These are phyloP conservation scores for Coniochaeta prunicola DNA, from an alignment of 2,329 filamentous ascomycete species.

Conservation along the genomic window DNA sequence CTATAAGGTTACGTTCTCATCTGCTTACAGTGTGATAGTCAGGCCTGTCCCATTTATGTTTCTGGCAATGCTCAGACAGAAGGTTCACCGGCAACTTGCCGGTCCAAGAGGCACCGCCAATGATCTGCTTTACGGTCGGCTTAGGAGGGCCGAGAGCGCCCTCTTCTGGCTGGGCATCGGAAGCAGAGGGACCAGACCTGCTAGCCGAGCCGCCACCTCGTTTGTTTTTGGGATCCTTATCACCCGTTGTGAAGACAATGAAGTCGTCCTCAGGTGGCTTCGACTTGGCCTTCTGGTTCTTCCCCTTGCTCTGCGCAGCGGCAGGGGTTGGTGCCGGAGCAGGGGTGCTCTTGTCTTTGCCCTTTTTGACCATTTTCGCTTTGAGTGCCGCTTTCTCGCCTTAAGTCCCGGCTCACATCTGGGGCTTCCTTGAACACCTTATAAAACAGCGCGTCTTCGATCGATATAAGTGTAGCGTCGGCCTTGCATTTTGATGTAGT, in stretches of 20 bases:
- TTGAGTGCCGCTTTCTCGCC: not conserved
- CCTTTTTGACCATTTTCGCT: slow-evolving; percentile 41
- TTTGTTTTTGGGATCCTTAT: slow-evolving; percentile 42
- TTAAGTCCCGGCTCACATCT: not conserved
- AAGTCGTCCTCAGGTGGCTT: slow-evolving; percentile 40
- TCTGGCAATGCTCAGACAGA: slow-evolving; percentile 89
- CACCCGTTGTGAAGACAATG: slow-evolving; percentile 51
- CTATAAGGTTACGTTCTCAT: not conserved
- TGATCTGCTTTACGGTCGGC: slow-evolving; percentile 68
- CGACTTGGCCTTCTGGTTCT: slow-evolving; percentile 12
- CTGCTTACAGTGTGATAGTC: slow-evolving; percentile 72
- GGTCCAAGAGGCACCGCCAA: slow-evolving; percentile 94
- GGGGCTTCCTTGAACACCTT: not conserved
- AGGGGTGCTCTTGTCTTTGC: slow-evolving; percentile 41
- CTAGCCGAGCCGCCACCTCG: slow-evolving; percentile 20
- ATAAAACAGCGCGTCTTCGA: not conserved
- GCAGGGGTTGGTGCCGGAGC: slow-evolving; percentile 21
- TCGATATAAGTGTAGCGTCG: not conserved
- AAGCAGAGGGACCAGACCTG: not conserved
- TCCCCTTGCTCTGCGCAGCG: slow-evolving; percentile 15
- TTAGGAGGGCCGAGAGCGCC: slow-evolving; percentile 40
- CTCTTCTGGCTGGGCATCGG: slow-evolving; percentile 6
- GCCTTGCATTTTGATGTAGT: not conserved
- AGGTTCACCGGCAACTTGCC: slow-evolving; percentile 93
- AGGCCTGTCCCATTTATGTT: slow-evolving; percentile 90